Percentiles rank a stretch among this genome's conserved stretches.
These are phyloP conservation scores for Pistacia atlantica DNA, from an alignment of 345 rosid genomes.

Conservation along the genomic window DNA sequence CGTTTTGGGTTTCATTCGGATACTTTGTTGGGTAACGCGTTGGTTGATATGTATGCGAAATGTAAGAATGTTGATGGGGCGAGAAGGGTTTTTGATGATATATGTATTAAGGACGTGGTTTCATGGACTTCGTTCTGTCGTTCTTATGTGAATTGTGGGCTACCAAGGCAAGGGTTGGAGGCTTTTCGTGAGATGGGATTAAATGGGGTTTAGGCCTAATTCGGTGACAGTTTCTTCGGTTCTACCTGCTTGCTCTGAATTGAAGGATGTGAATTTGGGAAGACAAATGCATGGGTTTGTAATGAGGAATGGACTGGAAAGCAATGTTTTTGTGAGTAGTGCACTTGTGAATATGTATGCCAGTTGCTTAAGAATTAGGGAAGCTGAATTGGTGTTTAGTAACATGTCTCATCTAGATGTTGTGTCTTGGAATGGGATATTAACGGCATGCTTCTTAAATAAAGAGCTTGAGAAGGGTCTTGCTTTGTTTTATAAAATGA, in stretches of 20 bases:
- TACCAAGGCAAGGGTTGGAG: conserved; percentile 14
- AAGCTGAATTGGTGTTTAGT: conserved; percentile 25
- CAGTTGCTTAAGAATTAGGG: conserved; percentile 20
- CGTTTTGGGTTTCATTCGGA: conserved; percentile 17
- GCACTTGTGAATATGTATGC: conserved; percentile 40
- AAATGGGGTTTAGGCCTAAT: conserved; percentile 29
- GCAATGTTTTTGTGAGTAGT: conserved; percentile 26
- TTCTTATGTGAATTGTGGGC: conserved; percentile 29
- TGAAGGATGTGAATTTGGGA: conserved; percentile 26
- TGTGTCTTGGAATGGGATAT: conserved; percentile 34
- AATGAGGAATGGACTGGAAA: conserved; percentile 26
- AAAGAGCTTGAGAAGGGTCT: conserved; percentile 31
- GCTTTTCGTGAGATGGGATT: conserved; percentile 23
- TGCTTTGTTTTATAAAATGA: conserved; percentile 30
- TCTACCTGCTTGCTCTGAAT: conserved; percentile 25
- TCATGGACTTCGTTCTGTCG: conserved; percentile 34
- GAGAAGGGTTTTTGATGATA: conserved; percentile 22
- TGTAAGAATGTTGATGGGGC: conserved; percentile 26
- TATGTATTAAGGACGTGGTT: conserved; percentile 26
- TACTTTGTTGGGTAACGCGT: conserved; percentile 24
- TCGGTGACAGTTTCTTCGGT: conserved; percentile 27
- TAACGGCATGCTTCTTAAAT: conserved; percentile 25
- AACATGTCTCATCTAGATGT: conserved; percentile 22
- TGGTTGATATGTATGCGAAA: conserved; percentile 38
- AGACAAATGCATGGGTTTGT: conserved; percentile 32